Percentiles rank a stretch among this genome's conserved stretches.
Conservation (phyloP, 164 flowering plant species). For the Vitis rotundifolia region DNA sequence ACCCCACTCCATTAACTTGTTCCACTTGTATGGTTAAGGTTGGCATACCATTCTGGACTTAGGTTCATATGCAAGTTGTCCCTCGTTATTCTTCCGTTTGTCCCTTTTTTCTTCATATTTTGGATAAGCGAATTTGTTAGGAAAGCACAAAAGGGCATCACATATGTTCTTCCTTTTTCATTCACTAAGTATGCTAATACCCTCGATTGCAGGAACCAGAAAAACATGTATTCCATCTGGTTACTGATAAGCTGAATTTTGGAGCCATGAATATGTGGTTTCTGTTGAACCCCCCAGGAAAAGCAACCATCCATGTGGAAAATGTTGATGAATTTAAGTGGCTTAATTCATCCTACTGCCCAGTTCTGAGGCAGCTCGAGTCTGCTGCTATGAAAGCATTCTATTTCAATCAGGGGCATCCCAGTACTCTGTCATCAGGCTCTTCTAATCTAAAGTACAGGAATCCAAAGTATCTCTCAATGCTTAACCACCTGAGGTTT, state of each 20-base stretch:
- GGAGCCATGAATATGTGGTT: slow-evolving; percentile 99
- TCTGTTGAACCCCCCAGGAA: slow-evolving; percentile 91
- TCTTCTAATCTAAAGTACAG: slow-evolving; percentile 94
- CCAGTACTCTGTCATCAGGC: slow-evolving; percentile 79
- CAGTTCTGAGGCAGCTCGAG: slow-evolving; percentile 87
- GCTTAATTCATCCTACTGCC: slow-evolving; percentile 97
- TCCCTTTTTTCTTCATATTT: too few species aligned
- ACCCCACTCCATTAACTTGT: too few species aligned
- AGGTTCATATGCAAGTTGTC: background rate
- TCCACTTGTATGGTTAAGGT: too few species aligned
- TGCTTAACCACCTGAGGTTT: slow-evolving; percentile 95
- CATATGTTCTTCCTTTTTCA: background rate
- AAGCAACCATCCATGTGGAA: slow-evolving; percentile 95
- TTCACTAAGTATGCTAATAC: slow-evolving; percentile 15
- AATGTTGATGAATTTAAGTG: slow-evolving; percentile 98
- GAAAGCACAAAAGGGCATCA: too few species aligned
- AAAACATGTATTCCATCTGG: slow-evolving; percentile 97
- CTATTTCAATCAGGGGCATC: slow-evolving; percentile 92
- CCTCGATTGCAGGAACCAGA: slow-evolving; percentile 77
- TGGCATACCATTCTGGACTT: background rate
- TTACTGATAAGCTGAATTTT: slow-evolving; percentile 91
- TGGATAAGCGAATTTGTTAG: too few species aligned
- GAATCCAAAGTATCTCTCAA: slow-evolving; percentile 97
- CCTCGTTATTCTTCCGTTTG: background rate
- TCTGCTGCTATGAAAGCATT: slow-evolving; percentile 96